Base-by-base conservation (phyloP, 768 basidiomycete species). In the Solioccasus polychromus region DNA sequence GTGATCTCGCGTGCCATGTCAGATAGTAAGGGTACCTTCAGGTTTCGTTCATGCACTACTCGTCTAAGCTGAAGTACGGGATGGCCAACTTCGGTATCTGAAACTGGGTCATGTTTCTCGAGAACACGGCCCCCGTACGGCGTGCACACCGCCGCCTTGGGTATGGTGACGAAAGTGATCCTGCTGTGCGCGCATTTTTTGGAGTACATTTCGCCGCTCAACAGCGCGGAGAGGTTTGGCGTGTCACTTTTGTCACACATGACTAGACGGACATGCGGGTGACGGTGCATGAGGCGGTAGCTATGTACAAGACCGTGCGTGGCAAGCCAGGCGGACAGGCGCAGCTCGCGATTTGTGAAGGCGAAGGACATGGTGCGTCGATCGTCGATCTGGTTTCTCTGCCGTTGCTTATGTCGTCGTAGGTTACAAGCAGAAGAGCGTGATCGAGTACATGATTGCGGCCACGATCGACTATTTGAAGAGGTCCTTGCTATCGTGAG, bases 391-490 rank as follows among this genome's bases (percentile, higher is more conserved):
- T 12, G 22, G 4, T 29, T 39, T 25, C 6, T 29, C 15, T 11
- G 26, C 23, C 9, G 24, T 25, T 38, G 30, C 51, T 58, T 14
- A 55, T 11, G 30, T 44, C 5, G 39, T 8, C 47, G 9, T 42
- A 69, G 71, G 71, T 7, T 74, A 74, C 58, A 68, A 52, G 51
- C 71, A 73, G 51, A 72, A 69, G 62, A 70, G 65, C 26, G 68
- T 72, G 19, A 69, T 74, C 22, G 71, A 73, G 45, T 74, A 64
- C 32, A 64, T 66, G 35, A 69, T 72, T 25, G 72, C 68, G 3
- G 64, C 69, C 12, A 69, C 68, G 35, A 57, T 70, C 25, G 54
- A 63, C 23, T 72, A 73, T 50, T 45, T 72, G 49, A 64, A 70
- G 57, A 59, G 65, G 34, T 68, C 59, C 51, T 43, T 72, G 28